Evolutionary conservation across 2,329 filamentous ascomycete genomes (phyloP), one percentile per base, ranked within the genome.

Genomic region (Paraphaeosphaeria minitans): DNA sequence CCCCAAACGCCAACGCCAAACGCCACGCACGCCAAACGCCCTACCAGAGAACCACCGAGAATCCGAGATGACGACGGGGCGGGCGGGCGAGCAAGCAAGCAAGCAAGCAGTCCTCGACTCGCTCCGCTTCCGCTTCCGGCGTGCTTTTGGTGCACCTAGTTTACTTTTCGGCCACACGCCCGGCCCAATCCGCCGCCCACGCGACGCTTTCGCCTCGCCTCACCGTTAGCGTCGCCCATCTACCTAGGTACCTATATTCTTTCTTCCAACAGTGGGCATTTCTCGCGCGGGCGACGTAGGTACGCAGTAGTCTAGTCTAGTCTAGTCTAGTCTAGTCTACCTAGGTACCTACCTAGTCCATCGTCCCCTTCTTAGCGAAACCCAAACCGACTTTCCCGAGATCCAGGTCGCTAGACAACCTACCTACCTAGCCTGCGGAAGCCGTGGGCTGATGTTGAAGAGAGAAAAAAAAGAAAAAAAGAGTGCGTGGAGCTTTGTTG

Each of bases 401-500:
- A 52, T 27, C 27, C 22, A n/a, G 37, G 50, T 41, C 14, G 35
- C 33, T 41, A n/a, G n/a, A n/a, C n/a, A n/a, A n/a, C n/a, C n/a
- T n/a, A n/a, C n/a, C n/a, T n/a, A n/a, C n/a, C n/a, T n/a, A 53
- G 50, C 31, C 35, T 53, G 41, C 19, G 24, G 13, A 42, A 42
- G 33, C 35, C 22, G 46, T 24, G 48, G 33, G 48, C 33, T 51
- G 37, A 41, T 42, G 33, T 22, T n/a, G n/a, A n/a, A n/a, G n/a
- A n/a, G n/a, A n/a, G n/a, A n/a, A n/a, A n/a, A n/a, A n/a, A n/a
- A n/a, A n/a, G n/a, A n/a, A n/a, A n/a, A n/a, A n/a, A n/a, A n/a
- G n/a, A n/a, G n/a, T n/a, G n/a, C n/a, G n/a, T n/a, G n/a, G n/a
- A n/a, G n/a, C n/a, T n/a, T 12, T 12, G 29, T 12, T 31, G 2